Evolutionary conservation across 2,329 filamentous ascomycete species (phyloP).

Genomic region (Myotisia sp.): DNA sequence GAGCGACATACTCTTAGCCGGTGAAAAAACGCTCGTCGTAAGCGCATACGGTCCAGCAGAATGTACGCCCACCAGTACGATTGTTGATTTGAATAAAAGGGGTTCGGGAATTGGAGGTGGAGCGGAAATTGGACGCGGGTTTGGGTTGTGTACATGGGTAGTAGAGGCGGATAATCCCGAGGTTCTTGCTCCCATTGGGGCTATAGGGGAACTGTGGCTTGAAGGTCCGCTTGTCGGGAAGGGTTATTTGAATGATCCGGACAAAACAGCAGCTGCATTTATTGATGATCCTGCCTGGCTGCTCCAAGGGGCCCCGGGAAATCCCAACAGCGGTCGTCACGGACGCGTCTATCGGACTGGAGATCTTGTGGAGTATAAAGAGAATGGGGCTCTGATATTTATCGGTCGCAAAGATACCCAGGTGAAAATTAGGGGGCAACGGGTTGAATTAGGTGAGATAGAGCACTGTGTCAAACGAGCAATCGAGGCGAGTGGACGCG

Average conservation of each 20-base stretch:
- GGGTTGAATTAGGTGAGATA: conserved; percentile 3
- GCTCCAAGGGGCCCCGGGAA: conserved; percentile 18
- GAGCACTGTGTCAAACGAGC: conserved; percentile 1
- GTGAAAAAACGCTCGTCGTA: conserved; percentile 28
- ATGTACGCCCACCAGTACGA: conserved; percentile 28
- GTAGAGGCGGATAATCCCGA: conserved; percentile 22
- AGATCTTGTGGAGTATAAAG: conserved; percentile 15
- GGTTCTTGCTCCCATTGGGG: conserved; percentile 24
- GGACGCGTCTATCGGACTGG: conserved; percentile 42
- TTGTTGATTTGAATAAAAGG: conserved; percentile 24
- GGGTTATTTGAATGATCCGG: conserved; percentile 28
- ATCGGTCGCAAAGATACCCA: conserved; percentile 7
- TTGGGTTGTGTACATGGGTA: conserved; percentile 20
- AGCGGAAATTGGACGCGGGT: conserved; percentile 23
- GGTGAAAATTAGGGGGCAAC: conserved; percentile 5
- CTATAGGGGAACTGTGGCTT: conserved; percentile 24
- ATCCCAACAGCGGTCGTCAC: conserved; percentile 5
- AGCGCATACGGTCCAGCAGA: conserved; percentile 34
- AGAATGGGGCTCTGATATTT: conserved; percentile 12
- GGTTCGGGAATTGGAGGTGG: conserved; percentile 23
- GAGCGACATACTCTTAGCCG: conserved; percentile 29
- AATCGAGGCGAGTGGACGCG: neutral
- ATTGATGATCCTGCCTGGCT: conserved; percentile 47
- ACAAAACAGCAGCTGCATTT: conserved; percentile 22
- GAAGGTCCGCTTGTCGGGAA: conserved; percentile 25